A percentile compares a stretch with the other conserved stretches of the same genome.
These are phyloP conservation scores for Sequoiadendron giganteum DNA, from an alignment of 75 land plant species.

Conservation along the genomic window DNA sequence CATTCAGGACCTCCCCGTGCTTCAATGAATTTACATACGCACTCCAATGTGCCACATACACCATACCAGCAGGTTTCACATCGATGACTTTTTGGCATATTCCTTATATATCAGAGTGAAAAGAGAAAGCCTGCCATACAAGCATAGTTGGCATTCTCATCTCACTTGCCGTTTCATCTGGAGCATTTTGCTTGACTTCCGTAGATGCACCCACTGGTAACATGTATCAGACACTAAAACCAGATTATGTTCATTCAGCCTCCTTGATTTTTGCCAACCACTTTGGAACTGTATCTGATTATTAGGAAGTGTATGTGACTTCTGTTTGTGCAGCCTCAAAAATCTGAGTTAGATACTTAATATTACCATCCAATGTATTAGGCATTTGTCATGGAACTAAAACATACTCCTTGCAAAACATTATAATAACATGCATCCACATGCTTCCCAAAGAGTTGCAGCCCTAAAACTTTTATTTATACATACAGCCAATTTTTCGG, in stretches of 20 bases:
- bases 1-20: too few species aligned
- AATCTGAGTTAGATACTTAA: background rate
- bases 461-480: too few species aligned
- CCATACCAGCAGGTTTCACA: too few species aligned
- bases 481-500: too few species aligned
- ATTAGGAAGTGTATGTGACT: slow-evolving; percentile 36
- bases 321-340: slow-evolving; percentile 31
- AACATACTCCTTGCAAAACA: background rate
- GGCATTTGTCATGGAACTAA: background rate
- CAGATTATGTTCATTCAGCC: slow-evolving; percentile 11
- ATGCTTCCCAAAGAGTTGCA: too few species aligned
- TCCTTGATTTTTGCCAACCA: background rate
- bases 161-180: slow-evolving; percentile 62
- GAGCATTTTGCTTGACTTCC: slow-evolving; percentile 52
- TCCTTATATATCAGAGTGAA: slow-evolving; percentile 78
- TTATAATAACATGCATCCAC: background rate
- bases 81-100: slow-evolving; percentile 59
- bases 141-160: slow-evolving; percentile 75
- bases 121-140: slow-evolving; percentile 55
- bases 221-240: slow-evolving; percentile 10
- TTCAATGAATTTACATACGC: too few species aligned
- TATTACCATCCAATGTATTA: background rate
- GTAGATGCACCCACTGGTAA: slow-evolving; percentile 18
- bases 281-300: slow-evolving; percentile 33
- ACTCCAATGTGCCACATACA: too few species aligned